phyloP scores from a whole-genome alignment of 2,329 filamentous ascomycete genomes.

The Arthrinium phaeospermum region DNA sequence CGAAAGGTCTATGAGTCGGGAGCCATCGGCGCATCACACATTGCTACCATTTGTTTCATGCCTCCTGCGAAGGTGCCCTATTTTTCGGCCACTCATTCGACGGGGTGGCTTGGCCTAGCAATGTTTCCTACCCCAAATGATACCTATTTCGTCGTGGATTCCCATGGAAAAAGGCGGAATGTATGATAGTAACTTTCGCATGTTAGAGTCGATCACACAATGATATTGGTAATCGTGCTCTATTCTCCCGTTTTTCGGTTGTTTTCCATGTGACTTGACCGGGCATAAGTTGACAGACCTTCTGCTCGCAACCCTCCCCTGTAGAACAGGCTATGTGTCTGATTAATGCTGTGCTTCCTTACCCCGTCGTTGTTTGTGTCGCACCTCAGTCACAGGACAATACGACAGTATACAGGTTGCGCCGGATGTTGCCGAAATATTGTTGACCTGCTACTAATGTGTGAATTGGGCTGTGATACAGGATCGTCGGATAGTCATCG shows the following conservation, averaged over 20 bases:
- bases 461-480: neutral
- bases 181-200: slow-evolving; percentile 21
- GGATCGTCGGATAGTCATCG: neutral
- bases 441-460: neutral
- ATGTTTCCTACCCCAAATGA: neutral
- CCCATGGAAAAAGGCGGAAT: slow-evolving; percentile 21
- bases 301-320: neutral
- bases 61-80: neutral
- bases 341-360: neutral
- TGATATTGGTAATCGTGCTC: slow-evolving; percentile 13
- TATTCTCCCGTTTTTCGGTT: neutral
- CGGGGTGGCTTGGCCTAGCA: neutral
- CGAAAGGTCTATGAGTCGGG: slow-evolving; percentile 4
- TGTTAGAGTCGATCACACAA: slow-evolving; percentile 14
- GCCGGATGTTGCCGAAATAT: neutral
- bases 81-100: slow-evolving; percentile 1
- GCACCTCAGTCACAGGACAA: neutral
- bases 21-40: slow-evolving; percentile 13
- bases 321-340: neutral
- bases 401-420: neutral
- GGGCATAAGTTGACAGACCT: too few species aligned
- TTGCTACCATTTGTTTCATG: neutral
- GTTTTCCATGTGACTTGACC: neutral
- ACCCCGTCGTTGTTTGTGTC: neutral
- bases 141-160: neutral